Base-by-base conservation (phyloP, 352 stramenopile species). In the Bremia lactucae region DNA sequence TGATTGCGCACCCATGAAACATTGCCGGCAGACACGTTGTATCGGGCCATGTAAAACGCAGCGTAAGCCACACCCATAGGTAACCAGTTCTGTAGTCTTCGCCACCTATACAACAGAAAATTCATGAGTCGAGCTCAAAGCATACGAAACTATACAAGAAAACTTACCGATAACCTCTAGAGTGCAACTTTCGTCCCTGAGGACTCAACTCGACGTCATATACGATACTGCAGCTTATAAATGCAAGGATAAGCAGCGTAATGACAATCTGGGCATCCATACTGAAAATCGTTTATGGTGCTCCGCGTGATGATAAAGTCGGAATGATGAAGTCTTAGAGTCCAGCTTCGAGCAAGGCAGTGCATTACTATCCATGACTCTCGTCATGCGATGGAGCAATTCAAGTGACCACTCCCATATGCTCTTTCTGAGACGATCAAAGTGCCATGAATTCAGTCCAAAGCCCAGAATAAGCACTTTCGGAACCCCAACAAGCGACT, bases 41-140 rank as follows among this genome's bases (percentile, higher is more conserved):
- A 87, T 11, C 74, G 59, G 23, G 74, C 69, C 74, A 83, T 87
- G 61, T 87, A 84, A 55, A 87, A 87, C 16, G 71, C 69, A 1
- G 74, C 69, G 42, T 87, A 83, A 20, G 72, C 72, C 9, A 85
- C 46, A 28, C 75, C 72, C 68, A 87, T 81, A 5, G 74, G 71
- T 51, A 87, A 82, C 69, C 69, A 84, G 48, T 87, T 84, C 45
- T 75, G 59, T 14, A 84, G 56, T 26, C 74, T 68, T 16, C 74
- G 66, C 71, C 68, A 84, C 60, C 64, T 72, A 46, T 15, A 25
- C 16, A 55, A 18, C 4, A 31, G 2, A 25, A 47, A 20, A 36
- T 37, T 19, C 3, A 14, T 55, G 24, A 57, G 14, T 3, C n/a
- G 15, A 10, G 6, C 20, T 21, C 14, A 24, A 46, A 8, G 10